phyloP scores from a whole-genome alignment of 495 filamentous ascomycete species.

The Neurospora tetrasperma region DNA sequence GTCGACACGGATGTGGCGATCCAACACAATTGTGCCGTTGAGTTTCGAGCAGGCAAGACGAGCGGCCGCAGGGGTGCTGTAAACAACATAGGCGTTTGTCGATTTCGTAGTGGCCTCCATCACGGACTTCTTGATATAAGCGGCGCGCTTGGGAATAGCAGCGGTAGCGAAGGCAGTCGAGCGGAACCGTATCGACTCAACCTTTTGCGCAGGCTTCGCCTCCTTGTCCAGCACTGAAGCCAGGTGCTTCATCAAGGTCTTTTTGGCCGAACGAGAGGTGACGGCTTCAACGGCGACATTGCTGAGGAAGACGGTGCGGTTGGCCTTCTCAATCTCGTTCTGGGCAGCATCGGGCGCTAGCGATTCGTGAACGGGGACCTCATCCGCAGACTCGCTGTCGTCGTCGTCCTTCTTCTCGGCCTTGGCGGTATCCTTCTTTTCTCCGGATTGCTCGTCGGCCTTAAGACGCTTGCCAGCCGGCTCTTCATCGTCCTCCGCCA shows the following conservation, averaged over 20 bases:
- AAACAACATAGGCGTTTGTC: constrained; percentile 91
- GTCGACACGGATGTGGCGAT: constrained; percentile 85
- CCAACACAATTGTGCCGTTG: constrained; percentile 75
- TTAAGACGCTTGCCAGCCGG: constrained; percentile 37
- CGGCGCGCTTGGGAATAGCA: constrained; percentile 79
- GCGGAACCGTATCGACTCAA: constrained; percentile 87
- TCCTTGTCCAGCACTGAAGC: constrained; percentile 38
- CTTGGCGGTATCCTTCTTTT: constrained; percentile 18
- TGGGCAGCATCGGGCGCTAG: constrained; percentile 31
- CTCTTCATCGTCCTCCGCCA: constrained; percentile 44
- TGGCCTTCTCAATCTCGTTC: constrained; percentile 70
- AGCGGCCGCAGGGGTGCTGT: constrained; percentile 58
- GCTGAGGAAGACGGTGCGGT: constrained; percentile 83
- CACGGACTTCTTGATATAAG: constrained; percentile 71
- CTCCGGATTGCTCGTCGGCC: constrained; percentile 24
- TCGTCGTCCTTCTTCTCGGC: constrained; percentile 9
- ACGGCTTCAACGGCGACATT: constrained; percentile 81
- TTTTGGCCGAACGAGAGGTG: constrained; percentile 68
- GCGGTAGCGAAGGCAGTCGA: constrained; percentile 71
- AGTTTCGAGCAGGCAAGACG: constrained; percentile 65
- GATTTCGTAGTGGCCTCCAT: constrained; percentile 84
- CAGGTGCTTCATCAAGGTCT: constrained; percentile 59
- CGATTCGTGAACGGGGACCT: constrained; percentile 40
- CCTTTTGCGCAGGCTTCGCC: constrained; percentile 47
- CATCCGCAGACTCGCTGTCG: constrained; percentile 19